phyloP scores from a whole-genome alignment of 306 rosid genomes.

The Glycyrrhiza uralensis region DNA sequence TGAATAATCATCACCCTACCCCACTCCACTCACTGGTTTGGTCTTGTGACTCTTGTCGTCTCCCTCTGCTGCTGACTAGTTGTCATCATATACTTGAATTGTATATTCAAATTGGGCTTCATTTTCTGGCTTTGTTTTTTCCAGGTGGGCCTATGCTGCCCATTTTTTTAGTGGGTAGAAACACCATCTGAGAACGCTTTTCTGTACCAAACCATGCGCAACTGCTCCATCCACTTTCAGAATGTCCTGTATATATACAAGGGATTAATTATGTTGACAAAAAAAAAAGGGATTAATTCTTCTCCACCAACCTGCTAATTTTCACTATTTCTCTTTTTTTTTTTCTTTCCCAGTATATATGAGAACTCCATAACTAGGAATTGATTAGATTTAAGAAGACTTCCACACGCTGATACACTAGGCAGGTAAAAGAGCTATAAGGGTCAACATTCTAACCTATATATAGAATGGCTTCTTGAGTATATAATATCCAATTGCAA shows the following conservation, averaged over 20 bases:
- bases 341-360: neutral
- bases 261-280: too few relatives aligned
- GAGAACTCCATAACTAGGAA: neutral
- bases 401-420: neutral
- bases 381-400: neutral
- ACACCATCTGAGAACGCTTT: neutral
- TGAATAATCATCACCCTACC: constrained; percentile 11
- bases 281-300: neutral
- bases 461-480: neutral
- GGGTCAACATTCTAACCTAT: constrained; percentile 13
- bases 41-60: constrained; percentile 24
- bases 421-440: neutral
- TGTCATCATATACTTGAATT: too few relatives aligned
- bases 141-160: neutral
- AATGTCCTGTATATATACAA: neutral
- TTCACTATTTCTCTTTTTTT: neutral
- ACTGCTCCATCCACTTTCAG: constrained; percentile 37
- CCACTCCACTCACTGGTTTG: neutral
- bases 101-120: neutral
- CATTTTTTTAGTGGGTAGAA: neutral
- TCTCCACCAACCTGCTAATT: constrained; percentile 9
- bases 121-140: constrained; percentile 16
- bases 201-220: constrained; percentile 13
- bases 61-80: neutral
- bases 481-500: constrained; percentile 6